phyloP scores from a whole-genome alignment of 257 asterid genomes.

The Coffea eugenioides region DNA sequence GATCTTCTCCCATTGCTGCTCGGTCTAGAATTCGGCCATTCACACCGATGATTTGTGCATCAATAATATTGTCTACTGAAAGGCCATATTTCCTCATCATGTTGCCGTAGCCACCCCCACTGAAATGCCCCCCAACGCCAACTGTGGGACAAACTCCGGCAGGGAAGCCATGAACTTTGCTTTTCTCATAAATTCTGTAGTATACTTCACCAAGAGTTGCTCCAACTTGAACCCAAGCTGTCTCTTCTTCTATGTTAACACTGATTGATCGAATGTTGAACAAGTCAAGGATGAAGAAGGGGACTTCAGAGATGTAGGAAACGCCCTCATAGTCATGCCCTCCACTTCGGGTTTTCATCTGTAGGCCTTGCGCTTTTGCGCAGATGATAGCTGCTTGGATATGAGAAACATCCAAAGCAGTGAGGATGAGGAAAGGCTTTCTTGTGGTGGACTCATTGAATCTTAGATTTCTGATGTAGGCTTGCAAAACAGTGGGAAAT shows the following conservation, averaged over 20 bases:
- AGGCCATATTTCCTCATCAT: conserved; percentile 57
- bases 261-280: conserved; percentile 42
- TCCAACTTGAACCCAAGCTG: conserved; percentile 48
- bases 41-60: conserved; percentile 43
- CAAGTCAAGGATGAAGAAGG: conserved; percentile 53
- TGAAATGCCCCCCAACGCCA: conserved; percentile 58
- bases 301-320: conserved; percentile 41
- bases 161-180: conserved; percentile 38
- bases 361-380: conserved; percentile 32
- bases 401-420: conserved; percentile 51
- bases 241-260: conserved; percentile 29
- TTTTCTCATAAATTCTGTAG: conserved; percentile 40
- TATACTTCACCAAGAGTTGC: conserved; percentile 51
- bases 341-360: conserved; percentile 54
- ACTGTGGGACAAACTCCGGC: conserved; percentile 59
- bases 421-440: conserved; percentile 51
- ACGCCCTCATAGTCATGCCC: conserved; percentile 63
- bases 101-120: conserved; percentile 58
- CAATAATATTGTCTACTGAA: conserved; percentile 46
- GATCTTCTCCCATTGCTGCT: conserved; percentile 53
- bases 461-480: conserved; percentile 51
- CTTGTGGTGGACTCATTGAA: conserved; percentile 53
- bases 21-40: conserved; percentile 42
- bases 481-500: conserved; percentile 41
- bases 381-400: conserved; percentile 47